Conservation (phyloP, 2,329 filamentous ascomycete genomes). For the Colletotrichum ledebouriae region DNA sequence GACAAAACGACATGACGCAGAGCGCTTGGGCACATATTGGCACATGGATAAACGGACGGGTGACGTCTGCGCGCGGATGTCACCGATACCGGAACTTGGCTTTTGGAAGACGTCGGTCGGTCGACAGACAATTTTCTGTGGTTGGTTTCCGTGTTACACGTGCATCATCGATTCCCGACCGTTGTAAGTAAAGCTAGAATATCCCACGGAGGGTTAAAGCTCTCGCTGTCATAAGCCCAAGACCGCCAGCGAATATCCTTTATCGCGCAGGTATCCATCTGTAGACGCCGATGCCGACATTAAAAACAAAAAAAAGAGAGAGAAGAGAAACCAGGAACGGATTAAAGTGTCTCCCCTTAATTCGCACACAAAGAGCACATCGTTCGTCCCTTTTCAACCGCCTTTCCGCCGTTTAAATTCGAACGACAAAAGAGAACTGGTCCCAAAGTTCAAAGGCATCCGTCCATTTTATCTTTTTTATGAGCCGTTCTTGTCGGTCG, state of each 20-base stretch:
- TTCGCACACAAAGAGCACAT: slow-evolving; percentile 37
- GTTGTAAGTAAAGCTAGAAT: slow-evolving; percentile 28
- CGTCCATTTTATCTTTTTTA: slow-evolving; percentile 42
- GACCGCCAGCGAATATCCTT: slow-evolving; percentile 11
- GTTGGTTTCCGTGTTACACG: neutral
- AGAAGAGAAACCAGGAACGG: slow-evolving; percentile 7
- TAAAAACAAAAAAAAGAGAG: slow-evolving; percentile 15
- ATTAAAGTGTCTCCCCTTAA: slow-evolving; percentile 12
- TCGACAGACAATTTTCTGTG: neutral
- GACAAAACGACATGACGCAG: slow-evolving; percentile 23
- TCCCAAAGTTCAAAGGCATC: slow-evolving; percentile 18
- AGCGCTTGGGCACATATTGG: slow-evolving; percentile 16
- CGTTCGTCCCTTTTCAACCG: slow-evolving; percentile 20
- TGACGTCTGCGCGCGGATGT: slow-evolving; percentile 9
- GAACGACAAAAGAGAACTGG: neutral
- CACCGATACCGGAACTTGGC: neutral
- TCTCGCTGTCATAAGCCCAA: slow-evolving; percentile 14
- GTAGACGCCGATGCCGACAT: slow-evolving; percentile 38
- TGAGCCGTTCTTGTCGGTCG: slow-evolving; percentile 49
- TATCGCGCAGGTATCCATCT: slow-evolving; percentile 39
- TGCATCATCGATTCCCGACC: slow-evolving; percentile 23
- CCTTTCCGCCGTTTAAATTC: neutral
- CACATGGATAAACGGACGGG: slow-evolving; percentile 10
- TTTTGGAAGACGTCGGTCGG: neutral
- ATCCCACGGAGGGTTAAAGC: neutral